Conservation (phyloP, 352 stramenopile species). For the Globisporangium canariense region DNA sequence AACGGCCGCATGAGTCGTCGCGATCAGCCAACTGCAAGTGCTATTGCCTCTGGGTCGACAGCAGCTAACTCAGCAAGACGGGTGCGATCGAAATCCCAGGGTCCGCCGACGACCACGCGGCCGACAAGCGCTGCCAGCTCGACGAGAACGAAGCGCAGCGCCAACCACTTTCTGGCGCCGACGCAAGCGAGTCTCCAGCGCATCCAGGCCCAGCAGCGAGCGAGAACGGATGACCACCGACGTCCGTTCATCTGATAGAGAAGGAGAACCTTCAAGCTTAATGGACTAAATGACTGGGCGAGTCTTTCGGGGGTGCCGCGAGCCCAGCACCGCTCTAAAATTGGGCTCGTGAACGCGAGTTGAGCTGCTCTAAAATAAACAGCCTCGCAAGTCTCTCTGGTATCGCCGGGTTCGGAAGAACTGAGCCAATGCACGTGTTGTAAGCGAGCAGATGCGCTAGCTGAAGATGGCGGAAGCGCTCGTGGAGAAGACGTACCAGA, state of each 20-base stretch:
- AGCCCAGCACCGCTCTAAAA: not conserved
- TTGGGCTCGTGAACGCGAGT: not conserved
- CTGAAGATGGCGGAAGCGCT: slow-evolving; percentile 22
- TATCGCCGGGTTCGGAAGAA: not conserved
- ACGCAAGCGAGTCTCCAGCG: slow-evolving; percentile 68
- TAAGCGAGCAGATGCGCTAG: not conserved
- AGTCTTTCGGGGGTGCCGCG: not conserved
- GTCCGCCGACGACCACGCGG: slow-evolving; percentile 4
- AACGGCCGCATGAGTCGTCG: slow-evolving; percentile 6
- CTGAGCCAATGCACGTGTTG: not conserved
- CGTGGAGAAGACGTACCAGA: slow-evolving; percentile 63
- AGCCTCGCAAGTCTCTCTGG: not conserved
- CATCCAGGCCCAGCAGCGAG: slow-evolving; percentile 25
- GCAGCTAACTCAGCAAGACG: not conserved
- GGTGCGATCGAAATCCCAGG: slow-evolving; percentile 20
- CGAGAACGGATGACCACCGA: slow-evolving; percentile 22
- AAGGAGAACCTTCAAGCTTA: slow-evolving; percentile 5
- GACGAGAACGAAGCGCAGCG: slow-evolving; percentile 20
- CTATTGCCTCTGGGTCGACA: not conserved
- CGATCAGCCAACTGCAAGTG: slow-evolving; percentile 12
- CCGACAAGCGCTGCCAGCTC: not conserved
- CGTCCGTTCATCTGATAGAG: slow-evolving; percentile 37
- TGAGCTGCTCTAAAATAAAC: slow-evolving; percentile 2
- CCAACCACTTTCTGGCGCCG: slow-evolving; percentile 60
- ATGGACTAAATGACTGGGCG: not conserved